Percentiles rank a stretch among this genome's conserved stretches.
Evolutionary conservation across 495 filamentous ascomycete species (phyloP).

Genomic region (Aspergillus wentii): DNA sequence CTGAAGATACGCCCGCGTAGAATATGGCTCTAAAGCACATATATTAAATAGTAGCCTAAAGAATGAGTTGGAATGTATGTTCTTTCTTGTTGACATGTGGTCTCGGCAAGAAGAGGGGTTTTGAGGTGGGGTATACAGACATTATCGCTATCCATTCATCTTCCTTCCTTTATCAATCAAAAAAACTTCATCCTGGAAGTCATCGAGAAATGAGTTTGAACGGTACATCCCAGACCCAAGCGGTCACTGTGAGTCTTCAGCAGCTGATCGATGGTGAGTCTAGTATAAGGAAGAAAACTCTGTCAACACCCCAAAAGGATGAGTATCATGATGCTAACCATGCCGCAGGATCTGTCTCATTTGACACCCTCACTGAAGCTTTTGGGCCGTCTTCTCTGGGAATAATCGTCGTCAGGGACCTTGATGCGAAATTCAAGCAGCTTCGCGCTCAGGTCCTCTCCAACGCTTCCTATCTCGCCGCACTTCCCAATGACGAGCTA

Average conservation of each 20-base stretch:
- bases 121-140: no score
- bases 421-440: slow-evolving; percentile 61
- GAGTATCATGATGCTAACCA: slow-evolving; percentile 1
- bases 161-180: no score
- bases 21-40: no score
- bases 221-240: slow-evolving; percentile 27
- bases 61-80: no score
- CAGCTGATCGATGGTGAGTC: slow-evolving; percentile 37
- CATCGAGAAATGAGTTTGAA: slow-evolving; percentile 14
- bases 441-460: slow-evolving; percentile 73
- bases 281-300: no score
- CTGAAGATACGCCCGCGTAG: no score
- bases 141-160: no score
- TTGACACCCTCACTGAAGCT: slow-evolving; percentile 70
- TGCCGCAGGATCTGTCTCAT: slow-evolving; percentile 60
- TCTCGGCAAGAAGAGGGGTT: no score
- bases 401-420: slow-evolving; percentile 85
- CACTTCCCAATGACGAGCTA: slow-evolving; percentile 67
- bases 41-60: no score
- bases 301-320: slow-evolving; percentile 1
- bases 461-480: slow-evolving; percentile 84
- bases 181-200: not conserved
- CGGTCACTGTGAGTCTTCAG: slow-evolving; percentile 51
- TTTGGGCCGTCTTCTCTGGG: slow-evolving; percentile 91
- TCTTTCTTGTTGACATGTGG: no score